These are phyloP conservation scores for Epichloe amarillans DNA, from an alignment of 2,329 filamentous ascomycete genomes.

Conservation along the genomic window DNA sequence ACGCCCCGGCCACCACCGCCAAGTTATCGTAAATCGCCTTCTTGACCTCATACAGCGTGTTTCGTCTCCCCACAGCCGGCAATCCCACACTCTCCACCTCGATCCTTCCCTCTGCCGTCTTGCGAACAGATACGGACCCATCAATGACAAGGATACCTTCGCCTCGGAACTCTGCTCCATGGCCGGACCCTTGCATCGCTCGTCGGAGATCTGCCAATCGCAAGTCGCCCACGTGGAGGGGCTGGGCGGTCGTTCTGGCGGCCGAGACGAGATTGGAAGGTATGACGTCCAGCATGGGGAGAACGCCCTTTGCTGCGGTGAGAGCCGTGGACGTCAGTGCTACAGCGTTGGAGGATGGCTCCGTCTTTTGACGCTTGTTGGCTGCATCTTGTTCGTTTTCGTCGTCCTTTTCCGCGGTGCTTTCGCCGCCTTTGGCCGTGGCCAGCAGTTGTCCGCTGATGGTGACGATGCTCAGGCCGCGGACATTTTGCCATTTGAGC, in stretches of 20 bases:
- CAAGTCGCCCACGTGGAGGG: conserved; percentile 88
- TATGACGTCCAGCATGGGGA: conserved; percentile 41
- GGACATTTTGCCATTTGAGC: conserved; percentile 88
- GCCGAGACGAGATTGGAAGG: conserved; percentile 52
- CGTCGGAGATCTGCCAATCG: conserved; percentile 77
- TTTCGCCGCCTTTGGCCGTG: conserved; percentile 33
- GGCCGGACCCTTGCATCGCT: conserved; percentile 68
- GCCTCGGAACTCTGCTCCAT: conserved; percentile 83
- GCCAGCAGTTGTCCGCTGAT: conserved; percentile 58
- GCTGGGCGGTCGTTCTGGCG: conserved; percentile 64
- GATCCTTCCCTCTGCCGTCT: conserved; percentile 74
- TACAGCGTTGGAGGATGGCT: conserved; percentile 15
- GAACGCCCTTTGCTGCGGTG: conserved; percentile 10
- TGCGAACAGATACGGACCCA: conserved; percentile 74
- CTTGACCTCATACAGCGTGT: conserved; percentile 78
- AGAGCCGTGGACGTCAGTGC: conserved; percentile 8
- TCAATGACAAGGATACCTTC: conserved; percentile 88
- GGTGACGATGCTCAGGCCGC: conserved; percentile 82
- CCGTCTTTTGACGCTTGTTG: conserved; percentile 37
- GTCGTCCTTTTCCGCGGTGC: conserved; percentile 18
- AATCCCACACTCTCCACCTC: conserved; percentile 68
- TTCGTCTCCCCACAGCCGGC: conserved; percentile 25
- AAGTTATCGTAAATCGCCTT: conserved; percentile 86
- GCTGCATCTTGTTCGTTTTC: conserved; percentile 31
- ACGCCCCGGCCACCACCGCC: conserved; percentile 73